These are phyloP conservation scores for Pyrenophora teres DNA, from an alignment of 2,329 filamentous ascomycete genomes.

Conservation along the genomic window DNA sequence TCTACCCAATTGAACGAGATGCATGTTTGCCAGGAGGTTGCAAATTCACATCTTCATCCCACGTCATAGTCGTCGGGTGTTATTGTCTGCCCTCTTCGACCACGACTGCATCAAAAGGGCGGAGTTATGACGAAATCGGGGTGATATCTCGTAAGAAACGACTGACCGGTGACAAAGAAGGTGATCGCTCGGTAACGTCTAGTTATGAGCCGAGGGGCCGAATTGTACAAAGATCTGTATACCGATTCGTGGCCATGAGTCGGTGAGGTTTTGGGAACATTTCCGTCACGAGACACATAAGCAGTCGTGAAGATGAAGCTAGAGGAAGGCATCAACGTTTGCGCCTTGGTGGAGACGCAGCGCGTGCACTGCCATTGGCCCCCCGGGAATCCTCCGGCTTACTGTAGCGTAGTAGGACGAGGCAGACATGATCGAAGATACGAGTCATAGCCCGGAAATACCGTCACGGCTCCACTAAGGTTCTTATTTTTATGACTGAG, in stretches of 20 bases:
- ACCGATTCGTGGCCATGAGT: neutral
- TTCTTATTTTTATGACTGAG: slow-evolving; percentile 12
- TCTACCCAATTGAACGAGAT: too few species aligned
- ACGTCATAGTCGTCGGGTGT: neutral
- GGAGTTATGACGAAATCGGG: neutral
- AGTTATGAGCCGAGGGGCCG: neutral
- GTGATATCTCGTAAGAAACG: slow-evolving; percentile 5
- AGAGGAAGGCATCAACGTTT: neutral
- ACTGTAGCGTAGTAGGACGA: slow-evolving; percentile 3
- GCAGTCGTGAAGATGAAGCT: slow-evolving; percentile 6
- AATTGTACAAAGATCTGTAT: neutral
- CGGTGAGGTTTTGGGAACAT: neutral
- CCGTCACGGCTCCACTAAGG: neutral
- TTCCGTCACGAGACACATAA: neutral
- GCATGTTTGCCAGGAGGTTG: too few species aligned
- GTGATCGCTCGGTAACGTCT: neutral
- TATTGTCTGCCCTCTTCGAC: too few species aligned
- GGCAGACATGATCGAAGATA: slow-evolving; percentile 17
- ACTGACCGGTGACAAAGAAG: slow-evolving; percentile 2
- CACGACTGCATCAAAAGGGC: too few species aligned
- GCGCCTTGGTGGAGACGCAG: slow-evolving; percentile 7
- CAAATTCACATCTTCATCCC: neutral
- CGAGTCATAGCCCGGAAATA: slow-evolving; percentile 1
- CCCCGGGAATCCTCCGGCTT: slow-evolving; percentile 3
- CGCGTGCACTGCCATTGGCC: slow-evolving; percentile 13